Percentiles rank a stretch among this genome's conserved stretches.
Conservation (phyloP, 1,139 yeast genomes). For the Yamadazyma spencermartinsiae region DNA sequence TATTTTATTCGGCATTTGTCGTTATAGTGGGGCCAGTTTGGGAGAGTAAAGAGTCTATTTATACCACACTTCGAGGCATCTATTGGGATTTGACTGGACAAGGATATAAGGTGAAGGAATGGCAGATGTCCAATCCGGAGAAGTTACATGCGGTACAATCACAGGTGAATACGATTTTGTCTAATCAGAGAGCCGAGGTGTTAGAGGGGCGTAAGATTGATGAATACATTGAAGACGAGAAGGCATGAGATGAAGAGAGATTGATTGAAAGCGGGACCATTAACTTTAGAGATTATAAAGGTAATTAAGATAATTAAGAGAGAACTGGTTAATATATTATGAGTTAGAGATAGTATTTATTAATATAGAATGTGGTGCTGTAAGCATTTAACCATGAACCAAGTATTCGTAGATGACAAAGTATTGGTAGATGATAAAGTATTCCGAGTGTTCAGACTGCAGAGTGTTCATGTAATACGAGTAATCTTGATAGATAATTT, state of each 20-base stretch:
- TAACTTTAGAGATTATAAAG: too few relatives aligned
- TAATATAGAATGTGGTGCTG: too few relatives aligned
- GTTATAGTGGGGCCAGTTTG: slow-evolving; percentile 63
- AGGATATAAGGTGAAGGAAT: slow-evolving; percentile 62
- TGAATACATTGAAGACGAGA: slow-evolving; percentile 21
- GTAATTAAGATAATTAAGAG: too few relatives aligned
- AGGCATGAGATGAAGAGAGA: slow-evolving; percentile 20
- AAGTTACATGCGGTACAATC: slow-evolving; percentile 66
- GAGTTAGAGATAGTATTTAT: too few relatives aligned
- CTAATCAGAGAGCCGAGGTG: slow-evolving; percentile 20
- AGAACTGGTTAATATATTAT: too few relatives aligned
- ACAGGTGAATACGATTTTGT: slow-evolving; percentile 47
- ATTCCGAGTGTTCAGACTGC: too few relatives aligned
- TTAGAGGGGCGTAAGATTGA: slow-evolving; percentile 36
- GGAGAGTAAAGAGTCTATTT: slow-evolving; percentile 69
- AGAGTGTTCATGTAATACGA: background rate
- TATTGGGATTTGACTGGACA: slow-evolving; percentile 86
- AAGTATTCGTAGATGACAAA: too few relatives aligned
- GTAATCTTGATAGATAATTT: background rate
- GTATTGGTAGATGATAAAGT: too few relatives aligned
- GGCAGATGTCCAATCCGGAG: slow-evolving; percentile 74
- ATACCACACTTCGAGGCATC: slow-evolving; percentile 65
- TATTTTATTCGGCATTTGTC: slow-evolving; percentile 55
- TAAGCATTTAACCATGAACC: too few relatives aligned
- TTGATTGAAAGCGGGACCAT: too few relatives aligned